phyloP scores from a whole-genome alignment of 208 protist genomes.

The Trypanosoma theileri region DNA sequence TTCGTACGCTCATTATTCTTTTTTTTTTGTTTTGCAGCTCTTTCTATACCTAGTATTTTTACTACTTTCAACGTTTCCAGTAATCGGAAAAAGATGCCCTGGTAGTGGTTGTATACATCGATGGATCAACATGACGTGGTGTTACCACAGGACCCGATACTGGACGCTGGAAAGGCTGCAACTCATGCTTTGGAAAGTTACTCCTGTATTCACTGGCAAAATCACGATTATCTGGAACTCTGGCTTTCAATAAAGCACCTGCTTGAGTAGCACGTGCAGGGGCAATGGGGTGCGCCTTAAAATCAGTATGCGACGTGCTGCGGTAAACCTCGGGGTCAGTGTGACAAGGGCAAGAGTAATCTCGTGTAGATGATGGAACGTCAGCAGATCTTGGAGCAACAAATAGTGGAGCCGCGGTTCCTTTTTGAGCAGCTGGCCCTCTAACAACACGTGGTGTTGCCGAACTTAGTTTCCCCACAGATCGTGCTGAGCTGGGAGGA shows the following conservation, averaged over 20 bases:
- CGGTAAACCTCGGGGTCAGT: slow-evolving; percentile 31
- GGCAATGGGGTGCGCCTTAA: slow-evolving; percentile 13
- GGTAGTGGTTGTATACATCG: slow-evolving; percentile 59
- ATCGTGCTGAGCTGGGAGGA: no score
- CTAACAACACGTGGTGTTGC: no score
- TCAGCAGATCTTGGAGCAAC: slow-evolving; percentile 15
- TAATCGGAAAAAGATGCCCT: slow-evolving; percentile 38
- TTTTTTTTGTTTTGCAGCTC: slow-evolving; percentile 23
- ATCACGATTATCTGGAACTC: slow-evolving; percentile 12
- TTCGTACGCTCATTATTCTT: slow-evolving; percentile 10
- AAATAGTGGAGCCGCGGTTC: neutral
- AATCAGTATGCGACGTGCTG: slow-evolving; percentile 31
- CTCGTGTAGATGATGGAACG: slow-evolving; percentile 18
- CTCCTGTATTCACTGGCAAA: slow-evolving; percentile 45
- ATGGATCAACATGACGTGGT: slow-evolving; percentile 52
- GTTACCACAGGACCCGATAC: slow-evolving; percentile 5
- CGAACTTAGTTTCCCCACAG: no score
- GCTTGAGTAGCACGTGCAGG: neutral
- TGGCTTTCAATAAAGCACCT: neutral
- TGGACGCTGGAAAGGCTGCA: slow-evolving; percentile 7
- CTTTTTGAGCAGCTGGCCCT: no score
- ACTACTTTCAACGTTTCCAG: slow-evolving; percentile 11
- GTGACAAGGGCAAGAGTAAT: slow-evolving; percentile 41
- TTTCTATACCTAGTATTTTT: slow-evolving; percentile 17
- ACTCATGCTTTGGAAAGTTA: slow-evolving; percentile 36